These are phyloP conservation scores for Skeletonema potamos DNA, from an alignment of 108 stramenopile genomes.

Conservation along the genomic window DNA sequence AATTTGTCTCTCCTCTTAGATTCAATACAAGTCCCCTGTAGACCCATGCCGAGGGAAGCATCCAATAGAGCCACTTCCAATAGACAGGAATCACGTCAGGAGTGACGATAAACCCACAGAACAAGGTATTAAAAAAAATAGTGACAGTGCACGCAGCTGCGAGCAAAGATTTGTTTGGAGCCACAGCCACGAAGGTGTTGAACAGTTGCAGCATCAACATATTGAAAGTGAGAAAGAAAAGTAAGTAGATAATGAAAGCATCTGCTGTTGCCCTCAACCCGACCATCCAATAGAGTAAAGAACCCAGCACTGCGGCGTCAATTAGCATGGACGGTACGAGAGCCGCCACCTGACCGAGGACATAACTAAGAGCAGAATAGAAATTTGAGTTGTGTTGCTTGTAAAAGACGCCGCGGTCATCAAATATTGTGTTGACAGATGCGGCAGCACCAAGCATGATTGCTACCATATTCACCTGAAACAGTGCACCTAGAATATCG, in stretches of 20 bases:
- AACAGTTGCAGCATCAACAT: slow-evolving; percentile 23
- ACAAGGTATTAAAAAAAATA: slow-evolving; percentile 34
- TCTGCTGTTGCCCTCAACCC: slow-evolving; percentile 18
- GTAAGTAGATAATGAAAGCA: slow-evolving; percentile 25
- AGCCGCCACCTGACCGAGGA: slow-evolving; percentile 27
- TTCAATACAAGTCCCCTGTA: slow-evolving; percentile 41
- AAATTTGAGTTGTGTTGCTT: slow-evolving; percentile 63
- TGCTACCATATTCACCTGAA: slow-evolving; percentile 44
- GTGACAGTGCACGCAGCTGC: slow-evolving; percentile 27
- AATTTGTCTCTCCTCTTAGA: slow-evolving; percentile 37
- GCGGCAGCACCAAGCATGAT: slow-evolving; percentile 47
- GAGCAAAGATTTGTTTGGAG: slow-evolving; percentile 29
- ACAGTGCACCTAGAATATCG: slow-evolving; percentile 36
- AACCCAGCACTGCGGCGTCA: slow-evolving; percentile 30
- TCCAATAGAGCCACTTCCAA: slow-evolving; percentile 44
- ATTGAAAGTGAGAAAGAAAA: slow-evolving; percentile 33
- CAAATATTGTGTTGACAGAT: slow-evolving; percentile 44
- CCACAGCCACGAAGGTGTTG: slow-evolving; percentile 22
- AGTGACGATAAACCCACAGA: slow-evolving; percentile 40
- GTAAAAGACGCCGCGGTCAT: slow-evolving; percentile 62
- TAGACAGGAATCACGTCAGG: slow-evolving; percentile 37
- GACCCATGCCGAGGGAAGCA: slow-evolving; percentile 31
- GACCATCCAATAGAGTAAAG: slow-evolving; percentile 44
- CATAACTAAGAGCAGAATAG: slow-evolving; percentile 48
- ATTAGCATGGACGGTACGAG: slow-evolving; percentile 31